Percentiles rank a stretch among this genome's conserved stretches.
Conservation (phyloP, 2,329 filamentous ascomycete genomes). For the Knoxdaviesia capensis region DNA sequence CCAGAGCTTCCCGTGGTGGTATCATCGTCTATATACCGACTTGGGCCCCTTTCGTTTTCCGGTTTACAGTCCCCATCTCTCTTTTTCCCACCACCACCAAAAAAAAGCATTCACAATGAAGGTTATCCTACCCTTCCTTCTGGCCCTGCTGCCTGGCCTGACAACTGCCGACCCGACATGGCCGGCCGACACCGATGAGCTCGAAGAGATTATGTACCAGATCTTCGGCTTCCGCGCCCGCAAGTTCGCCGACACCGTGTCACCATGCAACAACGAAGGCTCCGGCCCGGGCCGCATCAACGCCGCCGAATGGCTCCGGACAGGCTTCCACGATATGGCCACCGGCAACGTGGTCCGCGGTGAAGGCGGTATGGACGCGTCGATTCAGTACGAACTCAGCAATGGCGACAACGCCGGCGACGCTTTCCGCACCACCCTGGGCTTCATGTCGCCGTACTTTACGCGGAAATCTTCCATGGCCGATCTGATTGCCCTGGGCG, state of each 20-base stretch:
- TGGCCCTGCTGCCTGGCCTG: constrained; percentile 14
- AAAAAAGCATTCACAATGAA: constrained; percentile 2
- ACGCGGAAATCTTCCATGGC: constrained; percentile 29
- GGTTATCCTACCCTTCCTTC: constrained; percentile 13
- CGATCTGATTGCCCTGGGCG: constrained; percentile 36
- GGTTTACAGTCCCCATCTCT: neutral
- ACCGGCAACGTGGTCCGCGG: constrained; percentile 26
- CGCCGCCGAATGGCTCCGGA: constrained; percentile 40
- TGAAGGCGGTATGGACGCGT: constrained; percentile 36
- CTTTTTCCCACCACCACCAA: neutral
- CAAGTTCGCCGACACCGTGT: constrained; percentile 34
- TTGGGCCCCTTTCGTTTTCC: neutral
- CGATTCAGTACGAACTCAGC: constrained; percentile 35
- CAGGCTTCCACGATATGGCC: constrained; percentile 42
- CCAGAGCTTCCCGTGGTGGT: neutral
- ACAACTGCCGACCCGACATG: constrained; percentile 32
- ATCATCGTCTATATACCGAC: neutral
- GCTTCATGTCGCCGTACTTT: constrained; percentile 31
- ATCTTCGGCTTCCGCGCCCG: constrained; percentile 31
- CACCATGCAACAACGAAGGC: constrained; percentile 32
- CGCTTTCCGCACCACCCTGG: constrained; percentile 30
- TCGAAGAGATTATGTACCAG: constrained; percentile 44
- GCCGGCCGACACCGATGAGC: constrained; percentile 37
- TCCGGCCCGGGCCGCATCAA: constrained; percentile 33
- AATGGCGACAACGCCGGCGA: constrained; percentile 35